A percentile compares a stretch with the other conserved stretches of the same genome.
Conservation (phyloP, 108 stramenopile genomes). For the Cyclotella kingstonii region DNA sequence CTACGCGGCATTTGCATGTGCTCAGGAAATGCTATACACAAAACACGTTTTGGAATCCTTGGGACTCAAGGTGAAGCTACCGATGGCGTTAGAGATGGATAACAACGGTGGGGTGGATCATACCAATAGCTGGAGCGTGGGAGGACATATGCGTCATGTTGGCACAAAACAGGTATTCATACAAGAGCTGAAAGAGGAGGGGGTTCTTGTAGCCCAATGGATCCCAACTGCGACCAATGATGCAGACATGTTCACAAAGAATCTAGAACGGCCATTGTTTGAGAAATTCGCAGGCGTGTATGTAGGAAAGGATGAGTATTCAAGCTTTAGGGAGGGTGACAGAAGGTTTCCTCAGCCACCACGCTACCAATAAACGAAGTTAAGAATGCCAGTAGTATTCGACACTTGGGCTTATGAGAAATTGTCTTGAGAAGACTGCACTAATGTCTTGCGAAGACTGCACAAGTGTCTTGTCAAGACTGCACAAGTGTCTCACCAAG, state of each 20-base stretch:
- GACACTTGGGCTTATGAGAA: no score
- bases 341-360: no score
- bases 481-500: no score
- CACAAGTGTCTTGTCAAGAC: no score
- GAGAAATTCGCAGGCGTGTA: no score
- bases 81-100: conserved; percentile 1
- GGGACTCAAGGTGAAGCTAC: conserved; percentile 7
- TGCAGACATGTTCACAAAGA: background rate
- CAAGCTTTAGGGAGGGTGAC: no score
- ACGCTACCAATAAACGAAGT: no score
- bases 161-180: background rate
- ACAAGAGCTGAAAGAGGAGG: background rate
- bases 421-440: no score
- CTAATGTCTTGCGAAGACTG: no score
- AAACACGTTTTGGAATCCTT: background rate
- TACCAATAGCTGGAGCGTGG: background rate
- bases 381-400: no score
- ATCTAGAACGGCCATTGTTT: no score
- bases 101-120: conserved; percentile 1
- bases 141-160: background rate
- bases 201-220: background rate
- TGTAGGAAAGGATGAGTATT: no score
- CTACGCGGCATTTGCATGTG: background rate
- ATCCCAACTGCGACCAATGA: background rate
- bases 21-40: conserved; percentile 1